phyloP scores from a whole-genome alignment of 768 basidiomycete genomes.

The Russula sp. region DNA sequence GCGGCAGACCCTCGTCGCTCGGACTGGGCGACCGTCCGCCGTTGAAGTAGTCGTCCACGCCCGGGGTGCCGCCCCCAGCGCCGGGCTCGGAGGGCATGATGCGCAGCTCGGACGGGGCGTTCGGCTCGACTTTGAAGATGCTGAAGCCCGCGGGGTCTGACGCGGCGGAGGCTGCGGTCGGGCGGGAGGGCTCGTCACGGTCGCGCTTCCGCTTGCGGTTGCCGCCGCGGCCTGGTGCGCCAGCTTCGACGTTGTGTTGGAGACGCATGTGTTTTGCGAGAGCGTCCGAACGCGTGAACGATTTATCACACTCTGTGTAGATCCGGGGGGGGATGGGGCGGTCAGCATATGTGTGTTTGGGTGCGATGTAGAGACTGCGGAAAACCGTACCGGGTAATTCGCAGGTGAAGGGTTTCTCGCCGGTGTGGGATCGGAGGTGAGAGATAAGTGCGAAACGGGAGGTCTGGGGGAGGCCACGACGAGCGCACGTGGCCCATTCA shows the following conservation, averaged over 20 bases:
- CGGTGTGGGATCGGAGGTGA: conserved; percentile 88
- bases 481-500: conserved; percentile 79
- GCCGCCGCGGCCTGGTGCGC: conserved; percentile 66
- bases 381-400: conserved; percentile 57
- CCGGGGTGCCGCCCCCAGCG: background rate
- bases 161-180: conserved; percentile 1
- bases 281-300: conserved; percentile 92
- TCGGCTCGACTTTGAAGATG: conserved; percentile 25
- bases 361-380: too few species aligned
- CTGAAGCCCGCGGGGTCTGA: conserved; percentile 18
- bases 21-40: conserved; percentile 27
- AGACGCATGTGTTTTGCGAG: conserved; percentile 89
- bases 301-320: conserved; percentile 88
- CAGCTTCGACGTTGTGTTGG: conserved; percentile 74
- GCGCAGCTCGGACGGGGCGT: conserved; percentile 9
- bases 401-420: conserved; percentile 91
- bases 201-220: conserved; percentile 64
- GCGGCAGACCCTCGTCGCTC: conserved; percentile 45
- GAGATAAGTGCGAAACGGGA: conserved; percentile 87
- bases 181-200: conserved; percentile 24
- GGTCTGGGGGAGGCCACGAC: conserved; percentile 78
- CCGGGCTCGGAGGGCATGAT: conserved; percentile 6
- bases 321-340: background rate
- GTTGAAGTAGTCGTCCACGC: conserved; percentile 11
- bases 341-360: too few species aligned